Evolutionary conservation across 192 early-diverging fungal species (phyloP).

Genomic region (Lobosporangium transversale): DNA sequence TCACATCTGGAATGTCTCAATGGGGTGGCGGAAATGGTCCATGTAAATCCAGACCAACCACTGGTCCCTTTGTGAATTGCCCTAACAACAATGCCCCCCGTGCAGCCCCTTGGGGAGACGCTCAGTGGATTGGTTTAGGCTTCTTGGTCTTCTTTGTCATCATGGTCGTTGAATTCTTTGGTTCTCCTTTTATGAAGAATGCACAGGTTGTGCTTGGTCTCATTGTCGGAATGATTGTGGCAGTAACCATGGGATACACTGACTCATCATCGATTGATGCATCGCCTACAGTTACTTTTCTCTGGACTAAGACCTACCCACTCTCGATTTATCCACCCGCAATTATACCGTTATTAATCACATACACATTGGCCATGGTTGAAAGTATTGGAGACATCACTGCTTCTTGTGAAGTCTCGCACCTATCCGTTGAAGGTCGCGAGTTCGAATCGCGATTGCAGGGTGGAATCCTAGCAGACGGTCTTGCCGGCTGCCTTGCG

Average conservation of each 20-base stretch:
- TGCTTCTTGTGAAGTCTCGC: conserved; percentile 63
- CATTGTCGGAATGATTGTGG: conserved; percentile 62
- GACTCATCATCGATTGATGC: conserved; percentile 49
- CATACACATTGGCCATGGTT: conserved; percentile 51
- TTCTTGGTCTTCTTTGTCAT: conserved; percentile 61
- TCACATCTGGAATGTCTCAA: conserved; percentile 54
- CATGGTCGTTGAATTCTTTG: conserved; percentile 63
- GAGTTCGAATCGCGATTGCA: conserved; percentile 65
- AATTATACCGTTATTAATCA: conserved; percentile 60
- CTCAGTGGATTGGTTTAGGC: conserved; percentile 61
- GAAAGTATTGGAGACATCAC: conserved; percentile 65
- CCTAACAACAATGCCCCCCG: conserved; percentile 54
- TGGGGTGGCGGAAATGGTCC: conserved; percentile 64
- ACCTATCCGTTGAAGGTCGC: conserved; percentile 59
- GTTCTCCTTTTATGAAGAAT: conserved; percentile 67
- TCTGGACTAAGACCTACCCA: conserved; percentile 63
- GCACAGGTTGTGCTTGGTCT: conserved; percentile 61
- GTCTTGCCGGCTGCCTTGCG: conserved; percentile 54
- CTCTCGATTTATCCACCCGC: conserved; percentile 57
- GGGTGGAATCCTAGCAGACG: conserved; percentile 63
- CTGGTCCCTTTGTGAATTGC: conserved; percentile 59
- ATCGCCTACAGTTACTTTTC: conserved; percentile 59
- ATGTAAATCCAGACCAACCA: conserved; percentile 49
- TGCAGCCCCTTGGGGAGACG: conserved; percentile 62
- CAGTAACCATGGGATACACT: conserved; percentile 61